These are phyloP conservation scores for Paraphaeosphaeria sporulosa DNA, from an alignment of 2,329 filamentous ascomycete genomes.

Conservation along the genomic window DNA sequence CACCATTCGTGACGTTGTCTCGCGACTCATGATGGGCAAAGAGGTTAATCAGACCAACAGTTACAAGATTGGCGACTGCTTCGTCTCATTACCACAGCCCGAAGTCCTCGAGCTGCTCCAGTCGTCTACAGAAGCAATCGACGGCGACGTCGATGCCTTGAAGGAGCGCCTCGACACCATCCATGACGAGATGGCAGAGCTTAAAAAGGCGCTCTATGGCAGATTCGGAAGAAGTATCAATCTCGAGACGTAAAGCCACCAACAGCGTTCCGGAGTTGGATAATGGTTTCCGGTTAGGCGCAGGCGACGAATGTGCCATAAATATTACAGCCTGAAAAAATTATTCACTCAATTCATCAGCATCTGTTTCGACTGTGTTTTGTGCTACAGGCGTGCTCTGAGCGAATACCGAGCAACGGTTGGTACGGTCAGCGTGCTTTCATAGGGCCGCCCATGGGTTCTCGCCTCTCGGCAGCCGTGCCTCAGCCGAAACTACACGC, in stretches of 20 bases:
- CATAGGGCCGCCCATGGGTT: background rate
- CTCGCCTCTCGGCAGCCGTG: background rate
- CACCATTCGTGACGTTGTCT: background rate
- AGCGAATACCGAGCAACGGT: background rate
- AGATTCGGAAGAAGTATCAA: slow-evolving; percentile 98
- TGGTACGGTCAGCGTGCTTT: slow-evolving; percentile 2
- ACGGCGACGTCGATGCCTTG: slow-evolving; percentile 75
- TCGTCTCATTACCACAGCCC: slow-evolving; percentile 82
- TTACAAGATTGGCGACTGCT: slow-evolving; percentile 96
- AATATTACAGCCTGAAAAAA: slow-evolving; percentile 1
- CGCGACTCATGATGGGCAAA: background rate
- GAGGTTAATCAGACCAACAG: slow-evolving; percentile 54
- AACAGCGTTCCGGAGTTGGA: slow-evolving; percentile 6
- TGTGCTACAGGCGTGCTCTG: background rate
- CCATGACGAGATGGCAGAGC: slow-evolving; percentile 83
- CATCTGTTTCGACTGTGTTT: background rate
- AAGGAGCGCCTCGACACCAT: slow-evolving; percentile 79
- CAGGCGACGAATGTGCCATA: background rate
- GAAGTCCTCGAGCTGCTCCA: slow-evolving; percentile 88
- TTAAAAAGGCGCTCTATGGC: slow-evolving; percentile 93
- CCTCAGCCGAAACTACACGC: background rate
- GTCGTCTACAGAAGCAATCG: slow-evolving; percentile 74
- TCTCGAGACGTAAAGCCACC: slow-evolving; percentile 72
- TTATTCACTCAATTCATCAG: slow-evolving; percentile 1
- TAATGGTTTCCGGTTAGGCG: slow-evolving; percentile 8